A percentile compares a stretch with the other conserved stretches of the same genome.
Conservation (phyloP, 805 yeast genomes). For the Candida sphagnicola region DNA sequence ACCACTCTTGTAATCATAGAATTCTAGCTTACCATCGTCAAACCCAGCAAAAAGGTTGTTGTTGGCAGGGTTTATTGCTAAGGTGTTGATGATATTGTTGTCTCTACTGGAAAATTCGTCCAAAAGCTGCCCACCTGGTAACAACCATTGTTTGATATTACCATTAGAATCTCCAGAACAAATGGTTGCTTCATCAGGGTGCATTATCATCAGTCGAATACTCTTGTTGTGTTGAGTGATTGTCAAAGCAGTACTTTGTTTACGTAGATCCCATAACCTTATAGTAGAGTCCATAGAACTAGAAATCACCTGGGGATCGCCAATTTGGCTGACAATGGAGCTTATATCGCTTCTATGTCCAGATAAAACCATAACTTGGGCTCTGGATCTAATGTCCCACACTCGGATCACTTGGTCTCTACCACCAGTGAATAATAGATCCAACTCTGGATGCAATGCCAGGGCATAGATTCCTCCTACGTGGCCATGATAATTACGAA, state of each 20-base stretch:
- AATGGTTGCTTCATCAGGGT: conserved; percentile 69
- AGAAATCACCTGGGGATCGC: conserved; percentile 83
- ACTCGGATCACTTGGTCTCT: conserved; percentile 81
- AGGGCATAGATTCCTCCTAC: conserved; percentile 82
- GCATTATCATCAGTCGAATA: conserved; percentile 67
- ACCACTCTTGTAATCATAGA: conserved; percentile 78
- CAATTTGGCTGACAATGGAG: conserved; percentile 59
- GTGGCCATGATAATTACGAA: conserved; percentile 92
- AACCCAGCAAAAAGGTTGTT: conserved; percentile 72
- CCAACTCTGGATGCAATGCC: conserved; percentile 83
- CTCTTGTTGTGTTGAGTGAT: conserved; percentile 84
- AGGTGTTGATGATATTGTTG: conserved; percentile 59
- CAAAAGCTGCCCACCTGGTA: conserved; percentile 70
- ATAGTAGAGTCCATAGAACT: conserved; percentile 84
- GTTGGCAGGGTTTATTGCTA: conserved; percentile 59
- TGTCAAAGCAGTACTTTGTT: conserved; percentile 66
- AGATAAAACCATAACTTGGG: conserved; percentile 67
- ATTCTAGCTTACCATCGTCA: conserved; percentile 74
- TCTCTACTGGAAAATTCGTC: conserved; percentile 50
- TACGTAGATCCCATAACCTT: conserved; percentile 84
- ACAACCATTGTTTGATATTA: conserved; percentile 69
- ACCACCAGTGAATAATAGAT: conserved; percentile 81
- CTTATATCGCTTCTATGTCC: conserved; percentile 82
- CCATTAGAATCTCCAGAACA: conserved; percentile 80
- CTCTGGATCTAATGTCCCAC: conserved; percentile 88